Percentiles rank a stretch among this genome's conserved stretches.
phyloP scores from a whole-genome alignment of 148 eudicot genomes.

The Cornus kousa region DNA sequence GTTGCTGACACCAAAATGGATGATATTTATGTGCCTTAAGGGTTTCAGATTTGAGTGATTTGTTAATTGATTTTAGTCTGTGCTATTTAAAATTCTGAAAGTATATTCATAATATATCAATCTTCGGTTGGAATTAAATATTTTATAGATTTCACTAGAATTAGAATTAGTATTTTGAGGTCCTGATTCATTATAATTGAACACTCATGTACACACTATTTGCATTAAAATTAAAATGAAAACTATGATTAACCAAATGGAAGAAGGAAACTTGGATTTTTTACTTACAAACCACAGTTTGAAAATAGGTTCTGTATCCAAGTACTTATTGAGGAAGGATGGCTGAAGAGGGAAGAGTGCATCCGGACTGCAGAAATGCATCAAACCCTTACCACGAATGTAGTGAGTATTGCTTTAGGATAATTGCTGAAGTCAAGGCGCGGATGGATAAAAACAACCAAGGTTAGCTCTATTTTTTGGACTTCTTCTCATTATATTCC shows the following conservation, averaged over 20 bases:
- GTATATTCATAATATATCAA: too few species aligned
- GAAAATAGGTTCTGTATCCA: not conserved
- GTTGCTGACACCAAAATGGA: not conserved
- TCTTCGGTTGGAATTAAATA: not conserved
- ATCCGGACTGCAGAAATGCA: slow-evolving; percentile 88
- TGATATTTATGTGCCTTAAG: too few species aligned
- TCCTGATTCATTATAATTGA: not conserved
- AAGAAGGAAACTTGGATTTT: not conserved
- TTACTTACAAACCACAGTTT: not conserved
- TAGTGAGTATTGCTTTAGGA: slow-evolving; percentile 74
- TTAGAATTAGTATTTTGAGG: not conserved
- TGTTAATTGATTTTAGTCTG: not conserved
- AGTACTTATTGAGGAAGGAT: slow-evolving; percentile 20
- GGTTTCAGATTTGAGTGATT: too few species aligned
- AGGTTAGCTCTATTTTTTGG: slow-evolving; percentile 27
- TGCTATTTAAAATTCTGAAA: not conserved
- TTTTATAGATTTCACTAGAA: not conserved
- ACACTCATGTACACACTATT: too few species aligned
- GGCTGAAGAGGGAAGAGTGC: slow-evolving; percentile 67
- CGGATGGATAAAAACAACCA: slow-evolving; percentile 22
- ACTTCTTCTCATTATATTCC: not conserved
- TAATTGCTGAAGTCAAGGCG: slow-evolving; percentile 70
- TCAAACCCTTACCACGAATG: slow-evolving; percentile 86
- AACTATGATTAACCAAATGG: too few species aligned
- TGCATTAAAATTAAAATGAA: too few species aligned